Percentiles rank a stretch among this genome's conserved stretches.
These are phyloP conservation scores for Vanilla planifolia DNA, from an alignment of 106 monocot species.

Conservation along the genomic window DNA sequence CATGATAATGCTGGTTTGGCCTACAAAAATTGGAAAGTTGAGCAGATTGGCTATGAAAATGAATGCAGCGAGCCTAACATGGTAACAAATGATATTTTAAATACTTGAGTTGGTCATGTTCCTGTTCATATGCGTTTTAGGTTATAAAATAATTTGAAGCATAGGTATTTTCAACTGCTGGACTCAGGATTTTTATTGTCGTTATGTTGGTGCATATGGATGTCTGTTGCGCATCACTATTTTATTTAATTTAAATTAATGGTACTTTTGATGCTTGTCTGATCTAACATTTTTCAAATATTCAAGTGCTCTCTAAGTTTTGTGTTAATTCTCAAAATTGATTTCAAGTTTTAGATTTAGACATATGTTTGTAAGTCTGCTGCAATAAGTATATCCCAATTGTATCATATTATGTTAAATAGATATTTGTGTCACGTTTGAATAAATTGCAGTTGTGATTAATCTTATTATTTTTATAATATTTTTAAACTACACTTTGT, in stretches of 20 bases:
- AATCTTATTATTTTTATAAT: too few relatives aligned
- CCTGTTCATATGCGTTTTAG: background rate
- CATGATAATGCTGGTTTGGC: background rate
- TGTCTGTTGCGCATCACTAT: background rate
- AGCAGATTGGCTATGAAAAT: conserved; percentile 3
- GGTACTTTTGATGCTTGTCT: background rate
- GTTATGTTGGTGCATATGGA: background rate
- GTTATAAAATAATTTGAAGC: background rate
- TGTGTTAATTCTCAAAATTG: too few relatives aligned
- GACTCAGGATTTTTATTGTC: background rate
- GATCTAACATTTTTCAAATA: background rate
- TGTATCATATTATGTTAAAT: too few relatives aligned
- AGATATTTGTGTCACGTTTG: too few relatives aligned
- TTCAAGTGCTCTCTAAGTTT: too few relatives aligned
- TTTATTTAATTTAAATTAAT: background rate
- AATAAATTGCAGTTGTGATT: too few relatives aligned
- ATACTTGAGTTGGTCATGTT: too few relatives aligned
- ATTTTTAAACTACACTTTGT: too few relatives aligned
- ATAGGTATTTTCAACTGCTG: background rate
- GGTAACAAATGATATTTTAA: conserved; percentile 6
- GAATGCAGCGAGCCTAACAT: background rate
- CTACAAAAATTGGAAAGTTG: background rate
- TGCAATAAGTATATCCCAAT: too few relatives aligned
- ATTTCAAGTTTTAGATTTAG: too few relatives aligned
- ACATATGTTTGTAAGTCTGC: too few relatives aligned